Evolutionary conservation across 75 land plant genomes (phyloP).

Genomic region (Picea glauca): DNA sequence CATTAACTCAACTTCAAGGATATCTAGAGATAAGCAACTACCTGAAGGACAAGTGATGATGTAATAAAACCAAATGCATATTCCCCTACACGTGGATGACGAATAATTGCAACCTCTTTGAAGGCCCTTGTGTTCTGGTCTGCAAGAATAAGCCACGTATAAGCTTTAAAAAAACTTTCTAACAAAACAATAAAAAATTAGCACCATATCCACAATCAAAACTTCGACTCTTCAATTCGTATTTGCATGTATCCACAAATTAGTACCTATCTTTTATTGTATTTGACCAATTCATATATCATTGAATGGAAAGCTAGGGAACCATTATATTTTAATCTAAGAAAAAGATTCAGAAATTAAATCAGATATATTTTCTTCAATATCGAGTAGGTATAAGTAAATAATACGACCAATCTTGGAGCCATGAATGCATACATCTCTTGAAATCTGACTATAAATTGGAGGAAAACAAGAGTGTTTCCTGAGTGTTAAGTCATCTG

Average conservation of each 20-base stretch:
- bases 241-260: not conserved
- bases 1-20: too few species aligned
- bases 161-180: not conserved
- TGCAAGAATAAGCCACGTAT: constrained; percentile 10
- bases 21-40: constrained; percentile 5
- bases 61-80: constrained; percentile 84
- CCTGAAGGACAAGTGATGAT: constrained; percentile 62
- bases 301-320: not conserved
- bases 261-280: not conserved
- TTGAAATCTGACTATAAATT: not conserved
- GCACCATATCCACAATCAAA: too few species aligned
- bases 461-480: not conserved
- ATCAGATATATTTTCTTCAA: not conserved
- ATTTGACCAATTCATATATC: not conserved
- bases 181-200: not conserved
- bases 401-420: not conserved
- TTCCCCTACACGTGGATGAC: constrained; percentile 75
- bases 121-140: constrained; percentile 75
- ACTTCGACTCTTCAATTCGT: too few species aligned
- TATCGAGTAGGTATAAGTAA: not conserved
- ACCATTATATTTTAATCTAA: not conserved
- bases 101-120: constrained; percentile 83
- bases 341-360: not conserved
- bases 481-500: not conserved
- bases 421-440: not conserved